Conservation (phyloP, 192 early-diverging fungal genomes). For the Mortierella antarctica region DNA sequence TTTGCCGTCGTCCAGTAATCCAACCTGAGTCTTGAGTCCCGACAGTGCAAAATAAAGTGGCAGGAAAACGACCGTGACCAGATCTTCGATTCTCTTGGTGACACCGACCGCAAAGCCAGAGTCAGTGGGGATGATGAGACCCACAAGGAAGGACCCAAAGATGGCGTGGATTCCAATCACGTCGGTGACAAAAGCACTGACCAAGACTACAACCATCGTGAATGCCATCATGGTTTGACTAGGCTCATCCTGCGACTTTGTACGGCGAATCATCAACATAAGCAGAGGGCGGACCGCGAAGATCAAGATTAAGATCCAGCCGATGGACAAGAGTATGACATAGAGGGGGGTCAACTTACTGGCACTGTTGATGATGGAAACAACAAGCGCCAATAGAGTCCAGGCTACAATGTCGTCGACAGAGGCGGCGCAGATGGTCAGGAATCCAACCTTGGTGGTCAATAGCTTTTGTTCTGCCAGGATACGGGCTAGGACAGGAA, state of each 20-base stretch:
- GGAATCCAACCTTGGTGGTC: conserved; percentile 80
- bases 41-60: conserved; percentile 95
- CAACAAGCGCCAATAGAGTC: conserved; percentile 82
- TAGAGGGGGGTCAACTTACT: conserved; percentile 80
- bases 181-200: conserved; percentile 85
- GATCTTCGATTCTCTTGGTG: conserved; percentile 94
- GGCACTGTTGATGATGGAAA: conserved; percentile 85
- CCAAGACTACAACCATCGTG: conserved; percentile 76
- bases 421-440: conserved; percentile 89
- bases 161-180: conserved; percentile 92
- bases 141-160: conserved; percentile 92
- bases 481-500: conserved; percentile 95
- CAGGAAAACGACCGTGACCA: conserved; percentile 86
- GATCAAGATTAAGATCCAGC: conserved; percentile 76
- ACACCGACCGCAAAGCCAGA: conserved; percentile 87
- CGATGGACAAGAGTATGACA: conserved; percentile 79
- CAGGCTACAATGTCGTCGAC: conserved; percentile 91
- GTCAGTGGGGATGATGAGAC: conserved; percentile 91
- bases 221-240: conserved; percentile 73
- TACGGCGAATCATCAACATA: conserved; percentile 58
- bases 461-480: conserved; percentile 89
- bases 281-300: conserved; percentile 76
- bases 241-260: conserved; percentile 65
- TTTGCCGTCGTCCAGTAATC: conserved; percentile 71
- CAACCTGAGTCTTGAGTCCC: conserved; percentile 90